Evolutionary conservation across 2,329 filamentous ascomycete species (phyloP), one percentile per base, ranked within the genome.

Genomic region (Phyllosticta paracitricarpa): DNA sequence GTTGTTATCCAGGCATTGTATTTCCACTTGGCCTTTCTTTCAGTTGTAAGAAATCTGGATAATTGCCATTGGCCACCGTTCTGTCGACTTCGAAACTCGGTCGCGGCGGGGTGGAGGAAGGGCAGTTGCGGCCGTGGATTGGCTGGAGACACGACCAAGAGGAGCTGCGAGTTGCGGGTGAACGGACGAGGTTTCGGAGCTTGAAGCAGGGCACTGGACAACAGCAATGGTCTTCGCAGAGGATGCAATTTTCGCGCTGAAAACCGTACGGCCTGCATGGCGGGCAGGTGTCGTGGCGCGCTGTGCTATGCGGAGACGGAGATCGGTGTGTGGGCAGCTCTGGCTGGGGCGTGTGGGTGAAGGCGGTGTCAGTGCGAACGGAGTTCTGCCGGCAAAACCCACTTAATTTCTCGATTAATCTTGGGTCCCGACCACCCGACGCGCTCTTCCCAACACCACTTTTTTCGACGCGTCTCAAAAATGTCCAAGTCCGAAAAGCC

Each of bases 21-120:
- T 64, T 83, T 86, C 62, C 92, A 77, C 78, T 86, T 90, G 64
- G 79, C 77, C 65, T 84, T 87, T 64, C 85, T 84, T 70, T 91
- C 87, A 0, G 89, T 95, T n/a, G 89, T 91, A 63, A 95, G 82
- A 64, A 89, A 83, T 58, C 92, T 87, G 3, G 83, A 82, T 48
- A 87, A 77, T 53, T 84, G 79, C 30, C 79, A 71, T 64, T 79
- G 78, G 54, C 72, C 66, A 63, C 56, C 65, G 64, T 40, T 67
- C 9, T 24, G 25, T 30, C 54, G 55, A 25, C 22, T 24, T 24
- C 52, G 33, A 12, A 51, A 26, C n/a, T 35, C 33, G 35, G 22
- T 51, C n/a, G 54, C 26, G 63, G 76, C 73, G 64, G 82, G 79
- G 65, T 84, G 81, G 57, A 89, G 82, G 74, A 89, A 89, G 35